Base-by-base conservation (phyloP, 2,329 filamentous ascomycete species). In the Cytospora piceicola region DNA sequence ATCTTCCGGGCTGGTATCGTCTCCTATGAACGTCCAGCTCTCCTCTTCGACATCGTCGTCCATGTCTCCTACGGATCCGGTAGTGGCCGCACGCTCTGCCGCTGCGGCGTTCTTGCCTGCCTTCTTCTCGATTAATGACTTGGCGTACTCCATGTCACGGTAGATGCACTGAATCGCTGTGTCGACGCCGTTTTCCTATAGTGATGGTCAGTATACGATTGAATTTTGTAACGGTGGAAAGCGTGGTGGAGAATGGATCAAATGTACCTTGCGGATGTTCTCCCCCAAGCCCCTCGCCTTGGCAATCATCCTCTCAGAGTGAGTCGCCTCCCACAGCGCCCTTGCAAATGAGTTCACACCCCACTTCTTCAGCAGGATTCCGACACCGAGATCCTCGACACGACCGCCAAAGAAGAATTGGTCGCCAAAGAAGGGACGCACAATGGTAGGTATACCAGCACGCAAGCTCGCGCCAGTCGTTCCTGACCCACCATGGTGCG, bases 371-470 rank as follows among this genome's bases (percentile, higher is more conserved):
- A 99, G 83, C 73, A 90, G 92, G 24, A 97, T 89, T 0, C 95
- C 95, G 2, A 98, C 95, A 0, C 95, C 94, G 7, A 99, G 82
- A 73, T 98, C 94, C 76, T 98, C 93, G 1, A 98, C 91, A 4
- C 95, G 86, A 34, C 84, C 87, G 8, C 93, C 95, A 72, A 96
- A 98, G 82, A 99, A 99, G 82, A 91, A 97, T 75, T 99, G 95
- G 72, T 99, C 95, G 6, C 95, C 95, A 74, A 99, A 99, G 81
- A 98, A 99, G 0, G 95, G 95, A 68, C 94, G 92, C 74, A 98
- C 91, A 69, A 99, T 94, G 0, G 95, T 98, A 0, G 95, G 95
- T 6, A 97, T 87, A 2, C 95, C 95, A 0, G 94, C 94, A 61
- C 95, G 86, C 58, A 99, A 81, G 76, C 93, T 96, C 0, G 95